Conservation (phyloP, 1,284 basidiomycete genomes). For the Thelephora terrestris region DNA sequence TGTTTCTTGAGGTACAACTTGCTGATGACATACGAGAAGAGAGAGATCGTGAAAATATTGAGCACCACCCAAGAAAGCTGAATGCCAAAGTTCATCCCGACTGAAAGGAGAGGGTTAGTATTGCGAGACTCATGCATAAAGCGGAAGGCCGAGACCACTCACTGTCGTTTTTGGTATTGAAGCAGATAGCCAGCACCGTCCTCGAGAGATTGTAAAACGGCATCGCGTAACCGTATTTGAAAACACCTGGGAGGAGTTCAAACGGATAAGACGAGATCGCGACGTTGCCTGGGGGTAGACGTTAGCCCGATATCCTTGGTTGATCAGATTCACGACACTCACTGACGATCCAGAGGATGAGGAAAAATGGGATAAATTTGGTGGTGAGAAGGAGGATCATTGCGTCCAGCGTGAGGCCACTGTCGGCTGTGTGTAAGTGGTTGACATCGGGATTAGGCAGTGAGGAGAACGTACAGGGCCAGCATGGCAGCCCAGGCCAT, state of each 20-base stretch:
- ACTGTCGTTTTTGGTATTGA: slow-evolving; percentile 56
- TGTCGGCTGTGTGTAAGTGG: slow-evolving; percentile 9
- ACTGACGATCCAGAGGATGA: slow-evolving; percentile 68
- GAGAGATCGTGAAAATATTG: slow-evolving; percentile 39
- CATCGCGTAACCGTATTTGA: slow-evolving; percentile 54
- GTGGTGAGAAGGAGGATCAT: slow-evolving; percentile 54
- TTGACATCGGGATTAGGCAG: background rate
- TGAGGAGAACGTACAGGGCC: slow-evolving; percentile 31
- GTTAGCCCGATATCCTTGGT: background rate
- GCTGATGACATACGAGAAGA: slow-evolving; percentile 26
- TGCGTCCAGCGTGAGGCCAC: slow-evolving; percentile 54
- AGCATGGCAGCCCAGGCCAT: slow-evolving; percentile 56
- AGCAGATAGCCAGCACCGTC: slow-evolving; percentile 55
- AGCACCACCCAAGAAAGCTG: slow-evolving; percentile 44
- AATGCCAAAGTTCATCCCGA: slow-evolving; percentile 50
- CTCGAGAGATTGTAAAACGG: slow-evolving; percentile 66
- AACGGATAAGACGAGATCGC: slow-evolving; percentile 56
- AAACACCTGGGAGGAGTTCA: slow-evolving; percentile 57
- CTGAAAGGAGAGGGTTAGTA: slow-evolving; percentile 21
- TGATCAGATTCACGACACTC: slow-evolving; percentile 10
- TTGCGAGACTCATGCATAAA: background rate
- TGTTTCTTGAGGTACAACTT: slow-evolving; percentile 5
- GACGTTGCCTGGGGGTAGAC: slow-evolving; percentile 42
- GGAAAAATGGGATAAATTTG: slow-evolving; percentile 69
- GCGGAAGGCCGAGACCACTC: slow-evolving; percentile 13